A percentile compares a stretch with the other conserved stretches of the same genome.
These are phyloP conservation scores for Kickxella alabastrina DNA, from an alignment of 192 early-diverging fungal genomes.

Conservation along the genomic window DNA sequence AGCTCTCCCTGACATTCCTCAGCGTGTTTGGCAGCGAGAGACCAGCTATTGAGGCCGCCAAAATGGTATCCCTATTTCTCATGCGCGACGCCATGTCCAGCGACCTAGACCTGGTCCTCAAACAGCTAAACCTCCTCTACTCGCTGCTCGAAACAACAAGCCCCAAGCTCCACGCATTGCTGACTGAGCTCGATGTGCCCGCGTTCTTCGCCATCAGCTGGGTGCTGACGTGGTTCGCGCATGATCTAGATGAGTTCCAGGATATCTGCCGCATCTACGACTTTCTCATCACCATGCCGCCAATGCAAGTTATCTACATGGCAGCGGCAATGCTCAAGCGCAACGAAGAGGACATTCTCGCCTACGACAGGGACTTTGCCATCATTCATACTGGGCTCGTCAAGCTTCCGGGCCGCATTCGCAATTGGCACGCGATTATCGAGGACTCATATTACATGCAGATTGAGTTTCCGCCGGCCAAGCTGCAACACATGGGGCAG, in stretches of 20 bases:
- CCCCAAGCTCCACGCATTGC: slow-evolving; percentile 31
- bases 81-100: slow-evolving; percentile 47
- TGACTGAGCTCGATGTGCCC: slow-evolving; percentile 48
- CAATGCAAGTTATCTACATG: slow-evolving; percentile 62
- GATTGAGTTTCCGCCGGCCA: slow-evolving; percentile 32
- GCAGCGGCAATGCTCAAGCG: slow-evolving; percentile 53
- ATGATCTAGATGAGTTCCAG: slow-evolving; percentile 55
- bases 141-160: slow-evolving; percentile 17
- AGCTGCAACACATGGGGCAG: slow-evolving; percentile 37
- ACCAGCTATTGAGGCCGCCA: slow-evolving; percentile 50
- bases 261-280: slow-evolving; percentile 60
- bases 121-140: slow-evolving; percentile 37
- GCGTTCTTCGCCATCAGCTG: slow-evolving; percentile 69
- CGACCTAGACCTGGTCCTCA: slow-evolving; percentile 31
- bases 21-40: slow-evolving; percentile 56
- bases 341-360: slow-evolving; percentile 21
- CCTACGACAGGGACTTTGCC: slow-evolving; percentile 41
- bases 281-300: slow-evolving; percentile 57
- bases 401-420: slow-evolving; percentile 14
- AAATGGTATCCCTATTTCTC: slow-evolving; percentile 56
- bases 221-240: slow-evolving; percentile 74
- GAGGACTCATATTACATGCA: slow-evolving; percentile 33
- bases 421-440: slow-evolving; percentile 31
- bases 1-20: slow-evolving; percentile 49
- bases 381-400: slow-evolving; percentile 29